Evolutionary conservation across 257 asterid species (phyloP).

Genomic region (Fraxinus anomala): DNA sequence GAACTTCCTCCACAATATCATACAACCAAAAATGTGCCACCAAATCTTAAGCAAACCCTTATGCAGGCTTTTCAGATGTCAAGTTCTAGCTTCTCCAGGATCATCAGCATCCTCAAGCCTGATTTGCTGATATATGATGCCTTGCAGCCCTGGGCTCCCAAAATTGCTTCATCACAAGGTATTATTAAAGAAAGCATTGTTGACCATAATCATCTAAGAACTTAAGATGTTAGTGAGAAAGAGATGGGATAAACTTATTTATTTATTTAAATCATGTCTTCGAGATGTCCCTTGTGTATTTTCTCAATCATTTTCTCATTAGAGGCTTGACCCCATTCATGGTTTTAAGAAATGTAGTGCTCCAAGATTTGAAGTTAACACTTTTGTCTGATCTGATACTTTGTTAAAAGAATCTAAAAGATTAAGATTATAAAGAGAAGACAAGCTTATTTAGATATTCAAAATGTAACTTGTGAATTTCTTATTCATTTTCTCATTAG

Average conservation of each 20-base stretch:
- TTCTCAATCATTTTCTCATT: no score
- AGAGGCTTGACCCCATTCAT: no score
- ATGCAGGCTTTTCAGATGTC: conserved; percentile 2
- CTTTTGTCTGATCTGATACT: no score
- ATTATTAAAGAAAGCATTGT: background rate
- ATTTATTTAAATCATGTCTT: no score
- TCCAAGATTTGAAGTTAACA: no score
- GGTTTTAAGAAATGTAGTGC: no score
- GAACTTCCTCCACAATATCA: conserved; percentile 20
- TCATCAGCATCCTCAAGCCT: conserved; percentile 15
- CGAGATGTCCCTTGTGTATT: background rate
- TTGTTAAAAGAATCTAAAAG: no score
- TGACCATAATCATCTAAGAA: background rate
- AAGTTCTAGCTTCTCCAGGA: background rate
- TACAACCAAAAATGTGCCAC: conserved; percentile 17
- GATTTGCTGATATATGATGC: conserved; percentile 13
- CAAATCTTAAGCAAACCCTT: background rate
- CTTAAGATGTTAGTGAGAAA: background rate
- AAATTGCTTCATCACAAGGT: background rate
- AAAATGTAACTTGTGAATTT: no score
- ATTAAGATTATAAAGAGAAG: no score
- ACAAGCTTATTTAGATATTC: no score
- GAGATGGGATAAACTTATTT: background rate
- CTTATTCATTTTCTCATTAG: no score
- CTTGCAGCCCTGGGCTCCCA: conserved; percentile 9